Evolutionary conservation across 1,284 basidiomycete genomes (phyloP), one percentile per base, ranked within the genome.

Genomic region (Cystobasidium slooffiae): DNA sequence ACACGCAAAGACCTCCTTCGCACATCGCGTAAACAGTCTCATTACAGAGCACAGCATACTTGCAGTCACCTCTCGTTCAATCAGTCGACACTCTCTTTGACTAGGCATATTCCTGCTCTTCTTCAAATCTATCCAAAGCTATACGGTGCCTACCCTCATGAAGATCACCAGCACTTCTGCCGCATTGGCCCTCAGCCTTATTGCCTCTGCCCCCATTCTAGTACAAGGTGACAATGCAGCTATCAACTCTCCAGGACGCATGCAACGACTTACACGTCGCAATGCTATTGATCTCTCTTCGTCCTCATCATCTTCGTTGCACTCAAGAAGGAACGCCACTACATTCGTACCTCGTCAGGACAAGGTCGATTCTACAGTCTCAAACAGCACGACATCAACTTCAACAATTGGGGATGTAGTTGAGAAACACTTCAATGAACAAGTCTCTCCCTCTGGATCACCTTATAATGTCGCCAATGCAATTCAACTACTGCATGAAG

Each of bases 301-400:
- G 14, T 43, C 39, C 18, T 37, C 44, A 3, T 3, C 8, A 1
- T 37, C 49, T 1, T 46, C 64, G 1, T 52, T 4, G 31, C 16
- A 24, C 64, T 24, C 51, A 43, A 39, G 49, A 41, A 55, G 51
- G 39, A 55, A 66, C 44, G 64, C 64, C 39, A 51, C 47, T 41
- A 46, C 51, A 31, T 53, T 52, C 31, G 49, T 52, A 14, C 37
- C 64, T 20, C 22, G 64, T 16, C 64, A 66, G 39, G 64, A 66
- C 44, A 66, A 66, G 20, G 64, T 66, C 8, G 64, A 43, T n/a
- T 66, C 64, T 1, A 66, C 64, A 16, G 64, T 66, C 6, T 66
- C 64, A 1, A 66, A 66, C 37, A 53, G 51, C 31, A 66, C 64
- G 3, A 43, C 49, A 1, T 52, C 58, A 16, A 18, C 58, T 16